Base-by-base conservation (phyloP, 148 eudicot genomes). In the Talinum fruticosum region DNA sequence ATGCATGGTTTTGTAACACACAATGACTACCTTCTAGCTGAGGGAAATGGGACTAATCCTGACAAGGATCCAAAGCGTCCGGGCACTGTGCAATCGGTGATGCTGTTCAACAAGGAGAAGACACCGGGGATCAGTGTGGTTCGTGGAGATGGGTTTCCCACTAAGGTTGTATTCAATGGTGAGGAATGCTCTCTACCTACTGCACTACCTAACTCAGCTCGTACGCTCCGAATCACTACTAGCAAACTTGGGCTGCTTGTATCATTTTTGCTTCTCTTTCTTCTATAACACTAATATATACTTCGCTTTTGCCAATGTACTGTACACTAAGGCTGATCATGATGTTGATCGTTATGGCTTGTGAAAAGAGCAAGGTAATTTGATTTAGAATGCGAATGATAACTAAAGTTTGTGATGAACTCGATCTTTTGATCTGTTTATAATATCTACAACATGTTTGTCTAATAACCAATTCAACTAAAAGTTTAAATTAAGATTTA, bases 101-200 rank as follows among this genome's bases (percentile, higher is more conserved):
- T 90, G 28, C 84, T 81, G 2, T 90, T 90, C 32, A 83, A 81
- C 1, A 90, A 90, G 86, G 79, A 85, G 76, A 76, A 53, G 10
- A 90, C 87, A 28, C 89, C 90, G 0, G 90, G 87, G 37, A 84
- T 90, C 16, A 53, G 86, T 47, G 87, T 90, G 71, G 74, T 77
- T 51, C 45, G 72, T 0, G 83, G 89, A 0, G 89, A 88, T 76
- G 93, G 93, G 36, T 86, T 83, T 81, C 93, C 93, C 0, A 79
- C 79, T 15, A 86, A 85, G 57, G 86, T 90, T 38, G 82, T 79
- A 57, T 90, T 90, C 75, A 90, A 90, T 75, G 93, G 93, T 4
- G 86, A 83, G 34, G 91, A 90, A 54, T 86, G 91, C 64, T 85
- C 89, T 5, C 80, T 88, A 65, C 89, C 93, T 29, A 37, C 80